Evolutionary conservation across 2,329 filamentous ascomycete genomes (phyloP).

Genomic region (Aspergillus ustus): DNA sequence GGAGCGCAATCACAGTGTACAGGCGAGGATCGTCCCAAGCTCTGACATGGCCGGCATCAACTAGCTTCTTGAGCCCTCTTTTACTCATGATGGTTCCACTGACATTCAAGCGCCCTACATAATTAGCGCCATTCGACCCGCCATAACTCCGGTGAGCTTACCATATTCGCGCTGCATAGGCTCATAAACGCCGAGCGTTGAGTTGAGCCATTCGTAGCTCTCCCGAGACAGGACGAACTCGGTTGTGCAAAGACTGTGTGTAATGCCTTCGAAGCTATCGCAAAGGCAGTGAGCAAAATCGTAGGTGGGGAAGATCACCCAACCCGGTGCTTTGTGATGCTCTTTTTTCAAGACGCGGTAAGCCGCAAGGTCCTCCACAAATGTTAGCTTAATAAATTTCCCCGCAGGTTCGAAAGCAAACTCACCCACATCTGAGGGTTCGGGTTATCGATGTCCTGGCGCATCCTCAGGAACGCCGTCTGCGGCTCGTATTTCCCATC

Average conservation of each 20-base stretch:
- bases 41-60: conserved; percentile 76
- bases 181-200: conserved; percentile 79
- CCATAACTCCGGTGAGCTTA: neutral
- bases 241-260: conserved; percentile 89
- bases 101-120: conserved; percentile 66
- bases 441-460: conserved; percentile 74
- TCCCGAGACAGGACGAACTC: conserved; percentile 85
- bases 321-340: conserved; percentile 65
- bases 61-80: conserved; percentile 78
- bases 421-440: conserved; percentile 88
- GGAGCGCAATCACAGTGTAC: conserved; percentile 83
- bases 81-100: conserved; percentile 87
- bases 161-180: conserved; percentile 93
- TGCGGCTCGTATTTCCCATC: conserved; percentile 87
- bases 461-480: conserved; percentile 89
- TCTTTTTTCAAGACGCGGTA: conserved; percentile 75
- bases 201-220: conserved; percentile 90
- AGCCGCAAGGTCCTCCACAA: conserved; percentile 71
- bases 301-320: conserved; percentile 95
- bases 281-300: conserved; percentile 73
- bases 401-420: neutral
- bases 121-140: neutral
- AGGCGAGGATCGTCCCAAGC: conserved; percentile 92
- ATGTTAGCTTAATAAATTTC: neutral
- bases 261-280: conserved; percentile 90